phyloP scores from a whole-genome alignment of 1,284 basidiomycete genomes.

The Macrocystidia cucumis region DNA sequence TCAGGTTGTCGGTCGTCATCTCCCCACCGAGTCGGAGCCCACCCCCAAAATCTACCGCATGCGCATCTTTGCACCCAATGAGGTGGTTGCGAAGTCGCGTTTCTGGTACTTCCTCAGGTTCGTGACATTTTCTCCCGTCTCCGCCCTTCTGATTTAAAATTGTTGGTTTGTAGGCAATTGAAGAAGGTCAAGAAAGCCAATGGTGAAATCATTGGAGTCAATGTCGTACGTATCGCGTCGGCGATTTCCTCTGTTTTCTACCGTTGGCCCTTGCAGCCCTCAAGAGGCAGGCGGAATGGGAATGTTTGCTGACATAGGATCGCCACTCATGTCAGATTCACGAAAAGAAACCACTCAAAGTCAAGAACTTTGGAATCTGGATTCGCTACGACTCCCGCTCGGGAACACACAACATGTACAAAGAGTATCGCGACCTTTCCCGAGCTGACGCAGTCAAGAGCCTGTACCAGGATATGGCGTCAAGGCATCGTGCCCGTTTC shows the following conservation, averaged over 20 bases:
- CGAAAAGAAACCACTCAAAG: constrained; percentile 95
- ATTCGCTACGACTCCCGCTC: constrained; percentile 98
- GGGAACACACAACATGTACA: constrained; percentile 97
- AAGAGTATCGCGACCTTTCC: constrained; percentile 96
- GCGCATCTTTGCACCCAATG: constrained; percentile 99
- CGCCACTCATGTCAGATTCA: constrained; percentile 55
- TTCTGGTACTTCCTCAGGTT: constrained; percentile 99
- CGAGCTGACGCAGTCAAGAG: constrained; percentile 95
- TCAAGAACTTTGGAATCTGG: constrained; percentile 99
- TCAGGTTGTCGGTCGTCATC: constrained; percentile 96
- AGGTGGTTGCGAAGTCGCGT: constrained; percentile 96
- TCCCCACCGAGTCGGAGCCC: constrained; percentile 91
- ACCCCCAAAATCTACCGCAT: constrained; percentile 98
- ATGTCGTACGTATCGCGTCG: constrained; percentile 81
- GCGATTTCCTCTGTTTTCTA: no score
- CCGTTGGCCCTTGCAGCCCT: constrained; percentile 66
- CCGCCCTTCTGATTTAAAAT: constrained; percentile 9
- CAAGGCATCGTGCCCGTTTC: constrained; percentile 98
- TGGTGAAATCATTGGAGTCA: constrained; percentile 98
- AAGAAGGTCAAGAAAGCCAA: constrained; percentile 99
- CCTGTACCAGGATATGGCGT: constrained; percentile 99
- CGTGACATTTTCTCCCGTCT: constrained; percentile 7
- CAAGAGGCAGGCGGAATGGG: constrained; percentile 81
- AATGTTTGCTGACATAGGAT: constrained; percentile 41
- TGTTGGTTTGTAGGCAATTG: constrained; percentile 58